Percentiles rank a stretch among this genome's conserved stretches.
Conservation (phyloP, 1,139 yeast genomes). For the Yamadazyma jaroonii region DNA sequence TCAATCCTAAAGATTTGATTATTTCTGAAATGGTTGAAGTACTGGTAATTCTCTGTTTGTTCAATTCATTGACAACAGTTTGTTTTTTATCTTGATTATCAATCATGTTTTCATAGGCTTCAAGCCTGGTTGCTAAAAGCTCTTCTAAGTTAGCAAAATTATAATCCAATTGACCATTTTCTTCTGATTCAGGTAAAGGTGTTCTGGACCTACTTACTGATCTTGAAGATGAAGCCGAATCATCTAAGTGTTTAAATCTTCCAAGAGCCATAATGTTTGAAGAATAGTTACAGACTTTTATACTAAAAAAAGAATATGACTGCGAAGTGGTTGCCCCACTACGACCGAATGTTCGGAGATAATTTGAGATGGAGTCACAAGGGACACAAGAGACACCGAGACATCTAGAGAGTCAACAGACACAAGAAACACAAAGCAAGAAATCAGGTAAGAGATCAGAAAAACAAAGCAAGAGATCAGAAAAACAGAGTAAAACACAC, state of each 20-base stretch:
- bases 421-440: too few species aligned
- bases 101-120: conserved; percentile 25
- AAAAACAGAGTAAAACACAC: background rate
- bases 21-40: conserved; percentile 42
- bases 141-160: conserved; percentile 42
- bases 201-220: conserved; percentile 41
- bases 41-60: conserved; percentile 34
- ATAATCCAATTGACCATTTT: conserved; percentile 38
- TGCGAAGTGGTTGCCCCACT: background rate
- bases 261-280: background rate
- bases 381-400: too few species aligned
- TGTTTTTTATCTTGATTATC: conserved; percentile 24
- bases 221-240: conserved; percentile 24
- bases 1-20: conserved; percentile 33
- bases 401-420: too few species aligned
- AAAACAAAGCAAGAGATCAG: too few species aligned
- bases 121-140: conserved; percentile 35
- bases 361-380: too few species aligned
- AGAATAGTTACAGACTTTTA: background rate
- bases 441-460: too few species aligned
- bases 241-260: conserved; percentile 5
- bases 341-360: too few species aligned
- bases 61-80: conserved; percentile 29
- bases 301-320: background rate
- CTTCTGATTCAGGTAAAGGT: conserved; percentile 45